Percentiles rank a stretch among this genome's conserved stretches.
These are phyloP conservation scores for Nannizzia gypsea DNA, from an alignment of 2,329 filamentous ascomycete species.

Conservation along the genomic window DNA sequence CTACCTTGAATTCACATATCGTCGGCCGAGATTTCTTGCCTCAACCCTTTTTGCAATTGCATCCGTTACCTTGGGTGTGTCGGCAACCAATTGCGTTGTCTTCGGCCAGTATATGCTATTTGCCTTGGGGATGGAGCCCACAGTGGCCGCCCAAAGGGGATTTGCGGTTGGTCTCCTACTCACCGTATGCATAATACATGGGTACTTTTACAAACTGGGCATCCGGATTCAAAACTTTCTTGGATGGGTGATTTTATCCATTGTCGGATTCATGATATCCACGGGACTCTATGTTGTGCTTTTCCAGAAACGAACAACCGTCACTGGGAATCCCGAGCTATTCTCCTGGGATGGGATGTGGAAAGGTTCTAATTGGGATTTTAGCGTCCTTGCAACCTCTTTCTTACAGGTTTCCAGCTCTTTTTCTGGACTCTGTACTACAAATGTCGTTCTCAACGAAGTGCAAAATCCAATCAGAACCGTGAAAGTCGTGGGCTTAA, in stretches of 20 bases:
- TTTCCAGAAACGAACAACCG: slow-evolving; percentile 20
- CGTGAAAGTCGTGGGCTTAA: slow-evolving; percentile 49
- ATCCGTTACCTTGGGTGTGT: slow-evolving; percentile 53
- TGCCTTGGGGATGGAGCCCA: slow-evolving; percentile 42
- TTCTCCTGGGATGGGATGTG: slow-evolving; percentile 34
- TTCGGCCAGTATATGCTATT: slow-evolving; percentile 56
- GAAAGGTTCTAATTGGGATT: slow-evolving; percentile 57
- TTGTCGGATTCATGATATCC: slow-evolving; percentile 51
- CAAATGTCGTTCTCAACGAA: slow-evolving; percentile 61
- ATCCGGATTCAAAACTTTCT: slow-evolving; percentile 50
- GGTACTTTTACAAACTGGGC: slow-evolving; percentile 45
- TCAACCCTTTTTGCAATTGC: slow-evolving; percentile 53
- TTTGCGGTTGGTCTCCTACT: slow-evolving; percentile 49
- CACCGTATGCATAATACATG: slow-evolving; percentile 47
- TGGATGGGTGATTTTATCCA: slow-evolving; percentile 51
- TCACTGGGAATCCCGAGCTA: background rate
- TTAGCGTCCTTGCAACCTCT: slow-evolving; percentile 54
- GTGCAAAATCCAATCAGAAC: slow-evolving; percentile 57
- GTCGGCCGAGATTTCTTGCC: slow-evolving; percentile 50
- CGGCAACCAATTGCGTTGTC: slow-evolving; percentile 57
- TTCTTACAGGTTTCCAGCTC: slow-evolving; percentile 52
- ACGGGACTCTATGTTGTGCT: slow-evolving; percentile 50
- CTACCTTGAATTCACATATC: slow-evolving; percentile 59
- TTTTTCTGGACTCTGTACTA: slow-evolving; percentile 52
- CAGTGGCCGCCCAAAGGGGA: slow-evolving; percentile 42